Conservation (phyloP, 805 yeast species). For the Cephaloascus albidus region DNA sequence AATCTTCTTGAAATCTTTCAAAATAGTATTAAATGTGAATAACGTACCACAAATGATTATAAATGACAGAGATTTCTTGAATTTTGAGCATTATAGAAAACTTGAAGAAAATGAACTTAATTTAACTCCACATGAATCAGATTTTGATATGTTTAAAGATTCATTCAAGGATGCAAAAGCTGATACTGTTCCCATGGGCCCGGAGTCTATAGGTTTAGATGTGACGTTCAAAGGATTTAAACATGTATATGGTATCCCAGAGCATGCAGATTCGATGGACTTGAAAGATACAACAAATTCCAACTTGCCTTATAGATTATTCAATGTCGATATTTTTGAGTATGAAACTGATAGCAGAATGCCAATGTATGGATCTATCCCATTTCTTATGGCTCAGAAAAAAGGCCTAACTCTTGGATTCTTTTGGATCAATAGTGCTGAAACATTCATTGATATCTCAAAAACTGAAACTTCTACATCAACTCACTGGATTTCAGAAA, state of each 20-base stretch:
- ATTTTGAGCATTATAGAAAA: slow-evolving; percentile 73
- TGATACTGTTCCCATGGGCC: slow-evolving; percentile 73
- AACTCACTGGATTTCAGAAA: slow-evolving; percentile 93
- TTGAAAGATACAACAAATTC: slow-evolving; percentile 55
- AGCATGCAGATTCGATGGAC: slow-evolving; percentile 78
- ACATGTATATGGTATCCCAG: slow-evolving; percentile 90
- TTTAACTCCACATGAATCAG: slow-evolving; percentile 49
- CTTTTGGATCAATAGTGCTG: slow-evolving; percentile 91
- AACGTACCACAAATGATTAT: slow-evolving; percentile 41
- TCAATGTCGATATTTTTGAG: slow-evolving; percentile 92
- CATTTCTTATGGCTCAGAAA: slow-evolving; percentile 68
- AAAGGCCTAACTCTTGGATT: slow-evolving; percentile 57
- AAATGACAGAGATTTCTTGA: slow-evolving; percentile 64
- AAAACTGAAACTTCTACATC: slow-evolving; percentile 22
- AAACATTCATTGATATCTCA: slow-evolving; percentile 75
- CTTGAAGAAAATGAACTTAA: slow-evolving; percentile 20
- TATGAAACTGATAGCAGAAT: slow-evolving; percentile 73
- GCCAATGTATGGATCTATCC: slow-evolving; percentile 95
- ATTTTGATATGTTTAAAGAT: slow-evolving; percentile 63
- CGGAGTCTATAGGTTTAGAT: slow-evolving; percentile 84
- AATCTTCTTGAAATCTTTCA: slow-evolving; percentile 38
- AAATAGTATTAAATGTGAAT: slow-evolving; percentile 35
- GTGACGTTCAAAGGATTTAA: slow-evolving; percentile 50
- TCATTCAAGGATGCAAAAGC: slow-evolving; percentile 52
- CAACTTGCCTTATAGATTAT: slow-evolving; percentile 75